Evolutionary conservation across 352 stramenopile species (phyloP).

Genomic region (Poterioochromonas sp.): DNA sequence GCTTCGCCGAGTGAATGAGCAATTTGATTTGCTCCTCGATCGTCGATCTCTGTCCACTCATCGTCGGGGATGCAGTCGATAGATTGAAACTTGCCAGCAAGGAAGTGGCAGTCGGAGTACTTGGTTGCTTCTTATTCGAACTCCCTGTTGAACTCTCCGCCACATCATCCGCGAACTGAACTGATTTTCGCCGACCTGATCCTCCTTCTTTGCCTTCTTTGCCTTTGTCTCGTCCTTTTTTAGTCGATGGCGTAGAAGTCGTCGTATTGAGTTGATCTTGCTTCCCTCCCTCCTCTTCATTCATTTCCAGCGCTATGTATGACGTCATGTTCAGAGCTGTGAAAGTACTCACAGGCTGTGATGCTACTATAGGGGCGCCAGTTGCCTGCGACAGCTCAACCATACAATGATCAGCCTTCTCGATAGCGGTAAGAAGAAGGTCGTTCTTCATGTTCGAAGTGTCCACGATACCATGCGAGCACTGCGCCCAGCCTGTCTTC

Average conservation of each 20-base stretch:
- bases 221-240: not conserved
- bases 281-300: no score
- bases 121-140: not conserved
- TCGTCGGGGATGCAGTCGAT: no score
- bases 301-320: no score
- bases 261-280: no score
- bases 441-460: not conserved
- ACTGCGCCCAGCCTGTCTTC: conserved; percentile 16
- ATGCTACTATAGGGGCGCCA: no score
- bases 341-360: no score
- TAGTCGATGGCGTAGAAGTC: not conserved
- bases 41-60: no score
- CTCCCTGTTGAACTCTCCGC: not conserved
- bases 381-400: not conserved
- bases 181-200: not conserved
- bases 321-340: no score
- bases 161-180: not conserved
- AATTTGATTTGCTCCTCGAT: not conserved
- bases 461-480: conserved; percentile 13
- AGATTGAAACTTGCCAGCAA: no score
- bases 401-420: not conserved
- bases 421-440: not conserved
- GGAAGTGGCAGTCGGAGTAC: no score
- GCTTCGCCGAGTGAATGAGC: not conserved
- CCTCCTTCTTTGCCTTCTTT: not conserved